Conservation (phyloP, 140 eudicot species). For the Bidens hawaiensis region DNA sequence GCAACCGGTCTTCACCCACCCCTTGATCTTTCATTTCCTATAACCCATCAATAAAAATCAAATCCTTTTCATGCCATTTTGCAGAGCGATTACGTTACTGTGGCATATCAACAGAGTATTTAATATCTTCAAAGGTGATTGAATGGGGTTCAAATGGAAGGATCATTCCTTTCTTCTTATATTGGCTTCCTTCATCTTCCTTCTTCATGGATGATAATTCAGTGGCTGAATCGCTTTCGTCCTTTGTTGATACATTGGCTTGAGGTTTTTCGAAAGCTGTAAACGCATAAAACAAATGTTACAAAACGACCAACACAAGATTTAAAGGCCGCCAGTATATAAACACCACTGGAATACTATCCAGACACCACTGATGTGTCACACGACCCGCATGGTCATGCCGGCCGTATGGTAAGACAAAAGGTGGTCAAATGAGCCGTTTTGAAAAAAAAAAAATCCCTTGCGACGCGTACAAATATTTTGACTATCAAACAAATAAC, state of each 20-base stretch:
- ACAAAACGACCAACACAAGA: neutral
- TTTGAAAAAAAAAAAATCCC: too few species aligned
- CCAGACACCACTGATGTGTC: too few species aligned
- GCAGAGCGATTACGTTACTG: neutral
- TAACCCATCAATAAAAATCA: neutral
- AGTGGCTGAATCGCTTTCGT: neutral
- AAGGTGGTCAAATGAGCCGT: too few species aligned
- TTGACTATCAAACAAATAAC: too few species aligned
- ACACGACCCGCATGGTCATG: too few species aligned
- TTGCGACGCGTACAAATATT: too few species aligned
- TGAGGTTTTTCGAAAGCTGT: constrained; percentile 8
- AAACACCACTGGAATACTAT: too few species aligned
- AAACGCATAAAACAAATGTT: constrained; percentile 6
- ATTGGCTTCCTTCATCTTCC: neutral
- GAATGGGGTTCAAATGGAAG: constrained; percentile 11
- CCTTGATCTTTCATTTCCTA: constrained; percentile 79
- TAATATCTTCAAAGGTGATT: constrained; percentile 7
- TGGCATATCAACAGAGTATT: constrained; percentile 12
- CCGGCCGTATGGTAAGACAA: too few species aligned
- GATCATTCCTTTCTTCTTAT: constrained; percentile 15
- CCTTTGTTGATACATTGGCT: constrained; percentile 6
- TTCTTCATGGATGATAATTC: constrained; percentile 8
- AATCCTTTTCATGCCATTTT: neutral
- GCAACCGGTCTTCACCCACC: constrained; percentile 39
- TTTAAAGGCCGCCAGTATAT: too few species aligned